A percentile compares a stretch with the other conserved stretches of the same genome.
These are phyloP conservation scores for Aureoboletus auriporus DNA, from an alignment of 768 basidiomycete genomes.

Conservation along the genomic window DNA sequence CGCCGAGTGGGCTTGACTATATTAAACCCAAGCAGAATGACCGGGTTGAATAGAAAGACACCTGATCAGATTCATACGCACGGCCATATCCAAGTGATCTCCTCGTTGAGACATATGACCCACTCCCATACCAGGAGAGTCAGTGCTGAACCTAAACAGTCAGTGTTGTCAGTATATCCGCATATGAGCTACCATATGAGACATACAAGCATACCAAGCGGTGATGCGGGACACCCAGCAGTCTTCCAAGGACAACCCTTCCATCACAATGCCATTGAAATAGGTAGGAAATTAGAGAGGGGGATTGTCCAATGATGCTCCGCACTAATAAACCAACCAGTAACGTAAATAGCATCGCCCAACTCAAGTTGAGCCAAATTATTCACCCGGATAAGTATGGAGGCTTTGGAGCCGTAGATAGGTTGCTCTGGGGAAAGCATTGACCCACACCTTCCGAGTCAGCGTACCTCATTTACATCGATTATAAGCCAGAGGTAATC, in stretches of 20 bases:
- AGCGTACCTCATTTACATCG: too few species aligned
- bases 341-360: too few species aligned
- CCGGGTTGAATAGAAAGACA: neutral
- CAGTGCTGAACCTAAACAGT: conserved; percentile 2
- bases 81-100: conserved; percentile 7
- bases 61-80: neutral
- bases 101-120: conserved; percentile 6
- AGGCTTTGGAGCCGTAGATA: too few species aligned
- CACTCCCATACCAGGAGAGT: conserved; percentile 8
- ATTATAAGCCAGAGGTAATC: too few species aligned
- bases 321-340: too few species aligned
- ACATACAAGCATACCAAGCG: conserved; percentile 10
- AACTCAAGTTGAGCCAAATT: too few species aligned
- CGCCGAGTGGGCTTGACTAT: neutral
- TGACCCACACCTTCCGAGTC: too few species aligned
- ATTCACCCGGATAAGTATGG: too few species aligned
- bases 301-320: neutral
- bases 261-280: conserved; percentile 5
- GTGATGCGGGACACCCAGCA: conserved; percentile 10
- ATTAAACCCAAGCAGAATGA: neutral
- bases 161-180: neutral
- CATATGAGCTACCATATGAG: too few species aligned
- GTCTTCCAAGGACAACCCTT: conserved; percentile 1
- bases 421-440: too few species aligned
- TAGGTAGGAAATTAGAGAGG: neutral